Evolutionary conservation across 257 asterid genomes (phyloP).

Genomic region (Verbascum thapsus): DNA sequence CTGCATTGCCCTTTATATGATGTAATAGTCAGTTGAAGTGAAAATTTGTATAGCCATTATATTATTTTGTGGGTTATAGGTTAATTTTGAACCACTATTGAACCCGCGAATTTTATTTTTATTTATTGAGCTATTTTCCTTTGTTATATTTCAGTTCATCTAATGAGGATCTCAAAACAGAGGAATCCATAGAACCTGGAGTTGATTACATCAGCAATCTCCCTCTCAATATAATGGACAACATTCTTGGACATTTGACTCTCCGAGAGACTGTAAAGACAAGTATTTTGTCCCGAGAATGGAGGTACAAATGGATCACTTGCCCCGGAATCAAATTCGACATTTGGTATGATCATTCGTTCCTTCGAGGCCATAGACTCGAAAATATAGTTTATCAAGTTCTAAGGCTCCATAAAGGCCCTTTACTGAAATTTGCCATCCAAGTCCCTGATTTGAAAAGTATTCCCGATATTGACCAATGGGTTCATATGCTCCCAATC

Average conservation of each 20-base stretch:
- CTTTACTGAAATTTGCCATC: conserved; percentile 28
- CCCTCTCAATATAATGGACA: conserved; percentile 31
- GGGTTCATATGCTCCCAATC: conserved; percentile 30
- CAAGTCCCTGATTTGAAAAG: conserved; percentile 30
- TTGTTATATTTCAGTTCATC: conserved; percentile 5
- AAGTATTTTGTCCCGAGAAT: conserved; percentile 38
- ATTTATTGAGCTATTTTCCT: not conserved
- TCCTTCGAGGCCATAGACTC: conserved; percentile 28
- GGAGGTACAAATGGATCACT: conserved; percentile 39
- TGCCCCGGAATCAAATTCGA: conserved; percentile 31
- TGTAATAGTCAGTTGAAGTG: not conserved
- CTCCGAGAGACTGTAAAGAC: conserved; percentile 35
- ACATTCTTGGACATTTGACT: conserved; percentile 36
- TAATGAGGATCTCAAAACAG: not conserved
- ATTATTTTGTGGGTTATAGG: not conserved
- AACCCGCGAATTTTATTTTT: not conserved
- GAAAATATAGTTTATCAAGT: conserved; percentile 30
- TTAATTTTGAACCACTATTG: too few species aligned
- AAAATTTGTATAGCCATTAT: not conserved
- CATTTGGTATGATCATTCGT: conserved; percentile 28
- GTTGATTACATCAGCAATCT: conserved; percentile 33
- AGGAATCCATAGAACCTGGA: conserved; percentile 6
- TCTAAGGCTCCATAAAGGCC: conserved; percentile 33
- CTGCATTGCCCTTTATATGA: not conserved
- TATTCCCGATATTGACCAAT: conserved; percentile 32